phyloP scores from a whole-genome alignment of 1,284 basidiomycete species.

The Marasmius tenuissimus region DNA sequence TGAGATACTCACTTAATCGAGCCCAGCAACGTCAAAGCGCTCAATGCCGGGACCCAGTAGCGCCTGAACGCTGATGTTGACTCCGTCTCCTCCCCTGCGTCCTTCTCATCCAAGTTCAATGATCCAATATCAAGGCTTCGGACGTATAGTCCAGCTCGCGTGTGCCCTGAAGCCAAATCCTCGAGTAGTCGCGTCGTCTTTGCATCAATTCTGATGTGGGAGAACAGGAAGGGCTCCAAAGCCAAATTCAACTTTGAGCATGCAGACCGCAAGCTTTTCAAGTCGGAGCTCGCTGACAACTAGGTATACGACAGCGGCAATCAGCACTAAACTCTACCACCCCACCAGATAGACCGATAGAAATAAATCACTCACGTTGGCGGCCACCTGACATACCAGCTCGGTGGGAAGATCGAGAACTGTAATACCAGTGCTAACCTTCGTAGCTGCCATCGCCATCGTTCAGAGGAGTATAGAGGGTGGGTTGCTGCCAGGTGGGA shows the following conservation, averaged over 20 bases:
- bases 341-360: background rate
- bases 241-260: background rate
- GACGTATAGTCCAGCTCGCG: background rate
- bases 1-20: background rate
- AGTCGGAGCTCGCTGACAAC: background rate
- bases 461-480: too few species aligned
- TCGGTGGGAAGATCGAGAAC: background rate
- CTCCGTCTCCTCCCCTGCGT: background rate
- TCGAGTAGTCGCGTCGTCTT: background rate
- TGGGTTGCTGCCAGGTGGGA: too few species aligned
- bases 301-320: background rate
- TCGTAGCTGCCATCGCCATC: too few species aligned
- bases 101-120: background rate
- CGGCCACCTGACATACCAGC: background rate
- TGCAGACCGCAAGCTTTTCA: background rate
- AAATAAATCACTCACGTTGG: background rate
- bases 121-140: background rate
- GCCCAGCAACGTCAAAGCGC: background rate
- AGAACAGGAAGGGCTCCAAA: background rate
- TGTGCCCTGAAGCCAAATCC: background rate
- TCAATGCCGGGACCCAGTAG: background rate
- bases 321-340: background rate
- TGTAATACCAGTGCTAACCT: too few species aligned
- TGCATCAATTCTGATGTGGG: background rate
- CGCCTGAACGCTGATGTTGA: background rate